Base-by-base conservation (phyloP, 441 rosid genomes). In the Adansonia grandidieri region DNA sequence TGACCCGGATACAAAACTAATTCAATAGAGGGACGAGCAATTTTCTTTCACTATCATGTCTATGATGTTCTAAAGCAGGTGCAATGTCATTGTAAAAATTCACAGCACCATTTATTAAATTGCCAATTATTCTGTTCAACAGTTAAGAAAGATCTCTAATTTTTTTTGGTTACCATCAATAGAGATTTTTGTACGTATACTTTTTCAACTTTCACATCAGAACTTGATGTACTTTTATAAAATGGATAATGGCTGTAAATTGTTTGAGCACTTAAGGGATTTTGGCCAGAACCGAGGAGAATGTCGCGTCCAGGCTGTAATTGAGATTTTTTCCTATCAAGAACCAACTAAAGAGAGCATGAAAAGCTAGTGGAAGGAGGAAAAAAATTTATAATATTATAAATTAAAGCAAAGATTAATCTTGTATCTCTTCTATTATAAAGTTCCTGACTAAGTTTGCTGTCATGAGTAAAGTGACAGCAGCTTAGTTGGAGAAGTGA, bases 331-430 rank as follows among this genome's bases (percentile, higher is more conserved):
- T 72, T 44, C 75, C 24, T n/a, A 72, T 40, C 60, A 51, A 51
- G 62, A 53, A 71, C 74, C 74, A 70, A 71, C 11, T 44, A 32
- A n/a, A 54, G n/a, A 32, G 17, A 53, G 61, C 74, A 71, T 24
- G 62, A 54, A 71, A 71, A 71, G 47, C 63, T 71, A 37, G 24
- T n/a, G 75, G 63, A 54, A 28, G n/a, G 13, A 5, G 63, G 28
- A 9, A 71, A 71, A 53, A 53, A 28, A 22, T 53, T 11, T 22
- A 69, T 13, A 48, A 45, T 37, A 19, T 67, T 45, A 44, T 45
- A 19, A 67, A 45, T 45, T 67, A 48, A 50, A 69, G 14, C 44
- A 48, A 69, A 70, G 2, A 70, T 70, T 70, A 70, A 48, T 69
- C 20, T 11, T 50, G 60, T 24, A 24, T 14, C 64, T 60, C 37